Conservation (phyloP, 129 eudicot genomes). For the Flaveria brownii region DNA sequence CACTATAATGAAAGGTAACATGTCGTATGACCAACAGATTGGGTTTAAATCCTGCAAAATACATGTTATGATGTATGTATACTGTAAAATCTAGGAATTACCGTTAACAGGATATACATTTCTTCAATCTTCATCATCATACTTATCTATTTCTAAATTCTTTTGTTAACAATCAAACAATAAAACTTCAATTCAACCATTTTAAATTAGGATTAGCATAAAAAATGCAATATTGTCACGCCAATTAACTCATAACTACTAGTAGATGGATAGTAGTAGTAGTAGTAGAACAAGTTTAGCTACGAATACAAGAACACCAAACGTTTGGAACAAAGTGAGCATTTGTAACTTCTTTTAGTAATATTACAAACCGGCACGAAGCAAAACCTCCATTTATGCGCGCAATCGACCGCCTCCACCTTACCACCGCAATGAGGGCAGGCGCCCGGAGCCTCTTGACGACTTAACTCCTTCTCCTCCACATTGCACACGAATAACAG, state of each 20-base stretch:
- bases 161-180: too few species aligned
- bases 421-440: constrained; percentile 36
- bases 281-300: background rate
- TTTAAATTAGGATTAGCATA: background rate
- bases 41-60: too few species aligned
- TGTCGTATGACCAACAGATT: too few species aligned
- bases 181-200: too few species aligned
- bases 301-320: constrained; percentile 36
- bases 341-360: constrained; percentile 34
- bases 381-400: constrained; percentile 39
- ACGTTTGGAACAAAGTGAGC: constrained; percentile 37
- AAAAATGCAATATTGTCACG: background rate
- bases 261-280: background rate
- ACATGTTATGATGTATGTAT: too few species aligned
- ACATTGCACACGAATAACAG: constrained; percentile 28
- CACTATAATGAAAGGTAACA: too few species aligned
- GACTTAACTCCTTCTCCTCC: constrained; percentile 32
- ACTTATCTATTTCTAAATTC: background rate
- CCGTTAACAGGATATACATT: background rate
- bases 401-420: constrained; percentile 37
- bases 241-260: background rate
- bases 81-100: too few species aligned
- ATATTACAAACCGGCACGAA: constrained; percentile 35
- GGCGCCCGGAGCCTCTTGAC: constrained; percentile 38
- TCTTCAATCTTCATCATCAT: background rate